Percentiles rank a stretch among this genome's conserved stretches.
Evolutionary conservation across 164 flowering plant species (phyloP).

Genomic region (Malania oleifera): DNA sequence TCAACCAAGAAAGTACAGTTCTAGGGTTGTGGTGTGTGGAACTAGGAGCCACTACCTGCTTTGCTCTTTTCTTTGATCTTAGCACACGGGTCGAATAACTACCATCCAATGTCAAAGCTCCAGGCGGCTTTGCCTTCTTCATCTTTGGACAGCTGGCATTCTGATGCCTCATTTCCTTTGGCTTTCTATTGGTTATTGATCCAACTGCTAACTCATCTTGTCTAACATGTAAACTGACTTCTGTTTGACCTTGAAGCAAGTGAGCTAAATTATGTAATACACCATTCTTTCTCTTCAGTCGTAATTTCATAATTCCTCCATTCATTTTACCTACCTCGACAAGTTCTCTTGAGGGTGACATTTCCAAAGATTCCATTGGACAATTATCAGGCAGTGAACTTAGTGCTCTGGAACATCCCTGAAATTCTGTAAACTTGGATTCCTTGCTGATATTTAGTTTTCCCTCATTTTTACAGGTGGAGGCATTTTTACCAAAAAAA

Average conservation of each 20-base stretch:
- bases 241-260: slow-evolving; percentile 5
- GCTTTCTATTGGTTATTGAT: not conserved
- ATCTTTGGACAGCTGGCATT: slow-evolving; percentile 2
- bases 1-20: slow-evolving; percentile 73
- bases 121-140: slow-evolving; percentile 21
- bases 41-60: slow-evolving; percentile 22
- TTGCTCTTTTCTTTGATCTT: slow-evolving; percentile 54
- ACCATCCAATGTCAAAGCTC: slow-evolving; percentile 8
- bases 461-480: not conserved
- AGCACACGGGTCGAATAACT: slow-evolving; percentile 18
- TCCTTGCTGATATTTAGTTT: not conserved
- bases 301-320: slow-evolving; percentile 7
- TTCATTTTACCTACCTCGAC: not conserved
- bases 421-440: not conserved
- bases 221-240: slow-evolving; percentile 9
- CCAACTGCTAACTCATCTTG: slow-evolving; percentile 7
- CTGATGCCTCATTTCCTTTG: not conserved
- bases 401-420: slow-evolving; percentile 9
- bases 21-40: slow-evolving; percentile 34
- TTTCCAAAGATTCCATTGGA: slow-evolving; percentile 6
- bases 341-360: slow-evolving; percentile 1
- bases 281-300: slow-evolving; percentile 17
- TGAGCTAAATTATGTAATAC: slow-evolving; percentile 6
- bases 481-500: not conserved
- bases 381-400: slow-evolving; percentile 7